Evolutionary conservation across 306 rosid genomes (phyloP).

Genomic region (Adenanthera pavonina): DNA sequence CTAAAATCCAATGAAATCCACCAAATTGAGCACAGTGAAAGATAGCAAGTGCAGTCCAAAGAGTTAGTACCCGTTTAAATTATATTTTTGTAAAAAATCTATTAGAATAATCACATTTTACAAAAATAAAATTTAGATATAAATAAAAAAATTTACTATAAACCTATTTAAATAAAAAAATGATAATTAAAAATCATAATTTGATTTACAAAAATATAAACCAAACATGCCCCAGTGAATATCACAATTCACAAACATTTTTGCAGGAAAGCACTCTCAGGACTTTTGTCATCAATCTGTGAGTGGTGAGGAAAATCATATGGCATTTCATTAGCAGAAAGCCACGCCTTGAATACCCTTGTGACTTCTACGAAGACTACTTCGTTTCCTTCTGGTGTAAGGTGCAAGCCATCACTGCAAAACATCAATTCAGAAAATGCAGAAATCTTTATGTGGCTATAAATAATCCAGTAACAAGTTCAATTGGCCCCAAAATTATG

Average conservation of each 20-base stretch:
- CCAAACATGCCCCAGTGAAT: too few relatives aligned
- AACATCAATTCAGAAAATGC: conserved; percentile 21
- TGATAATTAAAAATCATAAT: too few relatives aligned
- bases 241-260: conserved; percentile 53
- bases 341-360: conserved; percentile 48
- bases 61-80: too few relatives aligned
- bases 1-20: conserved; percentile 19
- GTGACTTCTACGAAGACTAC: conserved; percentile 55
- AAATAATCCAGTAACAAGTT: conserved; percentile 6
- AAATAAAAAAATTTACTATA: too few relatives aligned
- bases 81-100: too few relatives aligned
- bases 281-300: conserved; percentile 61
- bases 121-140: too few relatives aligned
- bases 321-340: conserved; percentile 71
- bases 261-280: conserved; percentile 71
- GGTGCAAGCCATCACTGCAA: conserved; percentile 87
- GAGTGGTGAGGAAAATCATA: conserved; percentile 89
- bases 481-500: conserved; percentile 6
- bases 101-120: too few relatives aligned
- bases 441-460: conserved; percentile 18
- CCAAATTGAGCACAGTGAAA: conserved; percentile 27
- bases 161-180: too few relatives aligned
- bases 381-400: conserved; percentile 82
- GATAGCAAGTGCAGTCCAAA: conserved; percentile 7
- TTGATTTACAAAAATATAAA: too few relatives aligned